Base-by-base conservation (phyloP, 2,329 filamentous ascomycete genomes). In the Cordyceps pruinosa region DNA sequence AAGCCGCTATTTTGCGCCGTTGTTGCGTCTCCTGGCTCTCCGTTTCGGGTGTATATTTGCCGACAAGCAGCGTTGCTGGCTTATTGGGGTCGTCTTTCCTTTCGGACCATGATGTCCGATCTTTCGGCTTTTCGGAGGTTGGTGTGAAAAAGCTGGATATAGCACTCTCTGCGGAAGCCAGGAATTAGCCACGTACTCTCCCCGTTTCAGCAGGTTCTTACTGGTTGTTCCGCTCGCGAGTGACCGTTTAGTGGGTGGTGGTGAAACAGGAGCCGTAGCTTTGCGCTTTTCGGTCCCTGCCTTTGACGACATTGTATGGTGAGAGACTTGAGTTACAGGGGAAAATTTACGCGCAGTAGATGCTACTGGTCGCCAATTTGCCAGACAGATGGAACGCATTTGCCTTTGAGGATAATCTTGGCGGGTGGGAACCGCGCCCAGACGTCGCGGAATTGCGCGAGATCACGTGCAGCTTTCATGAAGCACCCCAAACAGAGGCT, bases 101-200 rank as follows among this genome's bases (percentile, higher is more conserved):
- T 81, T 87, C 72, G 77, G 77, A 70, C 90, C 94, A 97, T 10
- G 72, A 75, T 51, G 89, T 84, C 58, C 82, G 83, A 50, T 92
- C 86, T 15, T 89, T 89, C 32, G 87, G 84, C 69, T 95, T 97
- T 69, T 96, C 84, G 0, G 91, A 97, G 0, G 81, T 69, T 0
- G 92, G 92, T 0, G 86, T 96, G 72, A 97, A 97, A 76, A 97
- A 97, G 55, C 82, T 90, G 21, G 88, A 82, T 1, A 96, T 84
- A 1, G 87, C 84, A 59, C 73, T 83, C 69, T 84, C 87, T 89
- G 62, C 4, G 12, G 26, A 39, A 45, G 49, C 35, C 25, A 13
- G 0, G 12, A 37, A 53, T 68, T 57, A 69, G 62, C 28, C 15
- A 41, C 21, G 23, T 25, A 21, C 19, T 9, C 53, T 23, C 8